Evolutionary conservation across 2,329 filamentous ascomycete genomes (phyloP), one percentile per base, ranked within the genome.

Genomic region (Microdochium trichocladiopsis): DNA sequence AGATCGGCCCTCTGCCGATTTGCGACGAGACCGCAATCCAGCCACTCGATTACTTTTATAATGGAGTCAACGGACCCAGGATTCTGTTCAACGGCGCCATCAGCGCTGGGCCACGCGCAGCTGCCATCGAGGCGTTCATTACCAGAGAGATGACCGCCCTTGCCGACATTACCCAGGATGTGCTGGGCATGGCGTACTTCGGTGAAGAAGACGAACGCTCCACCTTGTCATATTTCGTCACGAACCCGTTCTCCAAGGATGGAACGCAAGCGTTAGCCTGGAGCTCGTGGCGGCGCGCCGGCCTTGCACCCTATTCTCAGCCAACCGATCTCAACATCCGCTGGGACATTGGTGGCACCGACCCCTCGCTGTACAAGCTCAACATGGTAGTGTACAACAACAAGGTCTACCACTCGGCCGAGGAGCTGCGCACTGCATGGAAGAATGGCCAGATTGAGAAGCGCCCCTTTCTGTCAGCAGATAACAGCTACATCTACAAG

Each of bases 371-470:
- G 33, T 83, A 80, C 80, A 66, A 61, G 14, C 60, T 79, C 0
- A 66, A 71, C 18, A 75, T 74, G 2, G 82, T 78, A 76, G 72
- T 78, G 16, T 82, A 80, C 58, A 74, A 79, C 52, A 72, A 73
- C 47, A 61, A 76, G n/a, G 76, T 76, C 55, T 84, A 82, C 57
- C 61, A 69, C 28, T 73, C 73, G 4, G 75, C 73, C 1, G 68
- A 78, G 18, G 70, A 68, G 3, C 76, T 81, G 61, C 64, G 74
- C 31, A 57, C 52, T 0, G 76, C 76, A 2, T 74, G 72, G 57
- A 70, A 64, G 52, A 63, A 63, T 22, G 64, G 67, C 2, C 66
- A 62, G 4, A 78, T 81, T 54, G 68, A 71, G 48, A 78, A 76
- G 58, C 33, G 33, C 33, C 66, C 76, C 22, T 66, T 67, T 25